phyloP scores from a whole-genome alignment of 73 alveolate genomes.

The Loxodes magnus region DNA sequence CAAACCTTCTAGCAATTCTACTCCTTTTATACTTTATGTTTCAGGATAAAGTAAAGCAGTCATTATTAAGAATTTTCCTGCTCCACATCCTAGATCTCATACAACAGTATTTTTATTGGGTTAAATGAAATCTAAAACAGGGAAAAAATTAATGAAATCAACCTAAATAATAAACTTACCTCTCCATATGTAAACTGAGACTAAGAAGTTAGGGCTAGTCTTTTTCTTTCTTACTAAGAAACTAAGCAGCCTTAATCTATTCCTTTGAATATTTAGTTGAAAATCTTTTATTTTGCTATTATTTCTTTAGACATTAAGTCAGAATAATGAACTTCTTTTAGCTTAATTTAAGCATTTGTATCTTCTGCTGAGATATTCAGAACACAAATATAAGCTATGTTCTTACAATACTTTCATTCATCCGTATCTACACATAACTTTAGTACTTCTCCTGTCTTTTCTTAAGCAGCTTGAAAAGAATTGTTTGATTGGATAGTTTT shows the following conservation, averaged over 20 bases:
- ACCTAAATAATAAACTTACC: too few relatives aligned
- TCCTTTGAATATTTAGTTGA: conserved; percentile 5
- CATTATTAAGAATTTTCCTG: conserved; percentile 21
- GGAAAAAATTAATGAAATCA: conserved; percentile 20
- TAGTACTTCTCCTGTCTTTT: neutral
- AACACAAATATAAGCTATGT: neutral
- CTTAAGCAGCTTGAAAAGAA: neutral
- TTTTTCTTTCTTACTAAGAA: conserved; percentile 24
- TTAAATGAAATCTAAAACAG: conserved; percentile 16
- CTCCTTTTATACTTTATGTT: conserved; percentile 11
- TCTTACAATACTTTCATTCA: neutral
- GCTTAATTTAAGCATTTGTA: neutral
- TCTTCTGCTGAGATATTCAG: neutral
- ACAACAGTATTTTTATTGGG: conserved; percentile 30
- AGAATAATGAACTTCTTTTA: conserved; percentile 1
- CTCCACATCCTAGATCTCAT: conserved; percentile 47
- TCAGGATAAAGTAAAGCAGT: conserved; percentile 15
- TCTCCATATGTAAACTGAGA: conserved; percentile 47
- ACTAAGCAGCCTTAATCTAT: conserved; percentile 13
- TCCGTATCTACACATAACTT: conserved; percentile 4
- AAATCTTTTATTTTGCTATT: neutral
- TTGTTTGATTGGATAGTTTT: neutral
- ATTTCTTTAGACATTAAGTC: conserved; percentile 16
- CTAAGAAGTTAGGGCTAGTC: conserved; percentile 14
- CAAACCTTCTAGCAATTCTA: conserved; percentile 20